Evolutionary conservation across 1,284 basidiomycete species (phyloP).

Genomic region (Ustilago bromivora): DNA sequence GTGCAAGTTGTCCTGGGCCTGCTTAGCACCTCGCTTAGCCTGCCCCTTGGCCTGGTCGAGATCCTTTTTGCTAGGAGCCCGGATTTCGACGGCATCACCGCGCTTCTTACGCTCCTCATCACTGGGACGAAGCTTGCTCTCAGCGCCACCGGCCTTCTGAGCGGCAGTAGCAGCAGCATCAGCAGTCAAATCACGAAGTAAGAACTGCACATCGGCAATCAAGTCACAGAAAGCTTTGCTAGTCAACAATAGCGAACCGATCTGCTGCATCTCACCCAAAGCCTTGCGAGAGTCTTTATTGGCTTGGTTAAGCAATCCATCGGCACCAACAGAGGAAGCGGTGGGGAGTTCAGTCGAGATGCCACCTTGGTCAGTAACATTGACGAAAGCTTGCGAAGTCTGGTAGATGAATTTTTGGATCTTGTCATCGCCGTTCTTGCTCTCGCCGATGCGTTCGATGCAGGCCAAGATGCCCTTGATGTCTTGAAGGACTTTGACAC

Average conservation of each 20-base stretch:
- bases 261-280: constrained; percentile 70
- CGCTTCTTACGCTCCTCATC: constrained; percentile 63
- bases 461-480: constrained; percentile 57
- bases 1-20: constrained; percentile 63
- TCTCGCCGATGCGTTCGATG: constrained; percentile 54
- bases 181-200: constrained; percentile 71
- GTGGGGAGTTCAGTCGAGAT: constrained; percentile 33
- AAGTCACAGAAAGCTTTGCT: constrained; percentile 70
- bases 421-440: constrained; percentile 69
- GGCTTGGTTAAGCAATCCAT: constrained; percentile 65
- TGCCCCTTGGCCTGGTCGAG: constrained; percentile 68
- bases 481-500: constrained; percentile 47
- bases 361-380: constrained; percentile 39
- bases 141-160: constrained; percentile 58
- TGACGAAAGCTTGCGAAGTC: constrained; percentile 66
- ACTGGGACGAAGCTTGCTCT: constrained; percentile 61
- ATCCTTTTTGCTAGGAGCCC: constrained; percentile 66
- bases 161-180: constrained; percentile 69
- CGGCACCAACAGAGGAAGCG: constrained; percentile 53
- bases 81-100: constrained; percentile 54
- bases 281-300: constrained; percentile 69
- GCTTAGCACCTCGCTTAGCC: constrained; percentile 70
- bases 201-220: constrained; percentile 70
- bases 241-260: constrained; percentile 71
- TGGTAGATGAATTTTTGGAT: constrained; percentile 71